Percentiles rank a stretch among this genome's conserved stretches.
These are phyloP conservation scores for Pseudoturritis turrita DNA, from an alignment of 345 rosid genomes.

Conservation along the genomic window DNA sequence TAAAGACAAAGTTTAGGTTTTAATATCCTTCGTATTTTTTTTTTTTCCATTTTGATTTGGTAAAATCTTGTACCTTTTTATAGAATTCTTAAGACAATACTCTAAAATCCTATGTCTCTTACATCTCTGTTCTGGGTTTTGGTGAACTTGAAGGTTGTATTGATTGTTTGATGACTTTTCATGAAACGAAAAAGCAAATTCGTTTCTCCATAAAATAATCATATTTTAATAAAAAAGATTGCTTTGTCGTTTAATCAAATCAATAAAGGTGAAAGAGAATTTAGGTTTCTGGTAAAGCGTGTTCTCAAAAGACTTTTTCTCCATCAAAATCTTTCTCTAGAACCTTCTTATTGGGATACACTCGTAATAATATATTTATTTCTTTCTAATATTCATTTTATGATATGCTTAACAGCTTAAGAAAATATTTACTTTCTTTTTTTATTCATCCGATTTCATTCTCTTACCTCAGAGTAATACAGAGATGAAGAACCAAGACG, in stretches of 20 bases:
- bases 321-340: conserved; percentile 6
- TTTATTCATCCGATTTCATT: background rate
- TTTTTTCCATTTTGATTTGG: background rate
- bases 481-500: background rate
- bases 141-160: background rate
- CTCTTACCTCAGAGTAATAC: background rate
- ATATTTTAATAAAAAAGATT: background rate
- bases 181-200: conserved; percentile 18
- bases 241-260: background rate
- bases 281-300: conserved; percentile 4
- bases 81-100: background rate
- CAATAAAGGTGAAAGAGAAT: conserved; percentile 1
- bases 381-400: background rate
- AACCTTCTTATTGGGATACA: conserved; percentile 13
- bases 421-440: background rate
- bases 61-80: background rate
- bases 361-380: background rate
- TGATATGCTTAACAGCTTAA: background rate
- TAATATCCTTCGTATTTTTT: background rate
- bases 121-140: background rate
- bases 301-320: conserved; percentile 6
- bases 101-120: background rate
- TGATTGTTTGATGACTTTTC: conserved; percentile 17
- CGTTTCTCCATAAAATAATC: background rate
- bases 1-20: background rate